Conservation (phyloP, 2,329 filamentous ascomycete species). For the Nemania diffusa region DNA sequence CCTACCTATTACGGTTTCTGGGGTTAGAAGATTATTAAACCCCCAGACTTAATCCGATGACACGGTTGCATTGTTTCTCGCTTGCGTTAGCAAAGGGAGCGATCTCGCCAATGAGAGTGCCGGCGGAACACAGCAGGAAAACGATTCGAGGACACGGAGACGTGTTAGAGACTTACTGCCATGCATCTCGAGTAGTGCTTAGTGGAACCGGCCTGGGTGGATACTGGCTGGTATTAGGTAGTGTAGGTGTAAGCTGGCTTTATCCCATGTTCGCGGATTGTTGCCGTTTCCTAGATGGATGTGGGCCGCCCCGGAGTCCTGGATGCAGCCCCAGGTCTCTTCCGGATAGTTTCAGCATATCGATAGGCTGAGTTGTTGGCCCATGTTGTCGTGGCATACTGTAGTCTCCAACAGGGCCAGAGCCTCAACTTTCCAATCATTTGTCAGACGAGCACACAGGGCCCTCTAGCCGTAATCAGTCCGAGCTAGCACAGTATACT, state of each 20-base stretch:
- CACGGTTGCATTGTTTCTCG: slow-evolving; percentile 25
- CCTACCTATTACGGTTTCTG: neutral
- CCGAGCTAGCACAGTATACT: slow-evolving; percentile 5
- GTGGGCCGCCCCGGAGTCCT: slow-evolving; percentile 36
- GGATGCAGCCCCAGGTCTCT: slow-evolving; percentile 31
- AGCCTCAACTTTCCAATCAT: slow-evolving; percentile 28
- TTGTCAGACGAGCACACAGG: slow-evolving; percentile 6
- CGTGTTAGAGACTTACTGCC: slow-evolving; percentile 17
- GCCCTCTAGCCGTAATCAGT: neutral
- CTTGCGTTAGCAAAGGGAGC: slow-evolving; percentile 10
- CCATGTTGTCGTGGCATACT: slow-evolving; percentile 25
- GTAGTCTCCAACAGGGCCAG: slow-evolving; percentile 7
- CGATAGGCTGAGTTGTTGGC: slow-evolving; percentile 5
- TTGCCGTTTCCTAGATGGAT: slow-evolving; percentile 40
- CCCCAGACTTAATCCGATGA: slow-evolving; percentile 11
- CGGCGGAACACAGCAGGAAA: slow-evolving; percentile 2
- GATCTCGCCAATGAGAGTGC: slow-evolving; percentile 20
- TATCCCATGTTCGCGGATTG: slow-evolving; percentile 47
- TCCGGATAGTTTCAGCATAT: slow-evolving; percentile 23
- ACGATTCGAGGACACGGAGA: slow-evolving; percentile 6
- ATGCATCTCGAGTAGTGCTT: slow-evolving; percentile 32
- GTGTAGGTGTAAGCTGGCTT: slow-evolving; percentile 28
- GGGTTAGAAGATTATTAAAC: slow-evolving; percentile 8
- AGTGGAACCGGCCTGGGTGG: slow-evolving; percentile 36
- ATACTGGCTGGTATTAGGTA: slow-evolving; percentile 36